A percentile compares a stretch with the other conserved stretches of the same genome.
phyloP scores from a whole-genome alignment of 495 filamentous ascomycete species.

The Aspergillus biplanus region DNA sequence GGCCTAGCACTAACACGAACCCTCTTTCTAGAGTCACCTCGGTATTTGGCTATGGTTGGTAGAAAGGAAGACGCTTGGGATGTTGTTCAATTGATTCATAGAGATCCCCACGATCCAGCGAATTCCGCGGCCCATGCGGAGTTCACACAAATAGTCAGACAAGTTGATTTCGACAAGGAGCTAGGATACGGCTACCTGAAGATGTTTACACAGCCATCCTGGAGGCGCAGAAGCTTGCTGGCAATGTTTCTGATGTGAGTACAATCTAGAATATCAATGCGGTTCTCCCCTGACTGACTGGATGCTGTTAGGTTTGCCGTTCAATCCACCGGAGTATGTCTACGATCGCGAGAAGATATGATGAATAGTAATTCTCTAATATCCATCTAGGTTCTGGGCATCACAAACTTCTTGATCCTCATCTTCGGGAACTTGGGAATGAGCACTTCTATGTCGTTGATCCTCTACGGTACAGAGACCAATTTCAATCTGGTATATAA shows the following conservation, averaged over 20 bases:
- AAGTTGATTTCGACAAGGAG: neutral
- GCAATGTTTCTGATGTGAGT: conserved; percentile 4
- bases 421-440: neutral
- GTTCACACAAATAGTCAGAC: conserved; percentile 3
- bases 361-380: neutral
- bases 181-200: neutral
- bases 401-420: neutral
- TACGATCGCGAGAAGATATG: no score
- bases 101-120: neutral
- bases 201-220: conserved; percentile 1
- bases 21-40: neutral
- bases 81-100: neutral
- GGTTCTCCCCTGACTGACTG: neutral
- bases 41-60: neutral
- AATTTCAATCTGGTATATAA: neutral
- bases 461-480: neutral
- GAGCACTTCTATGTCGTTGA: neutral
- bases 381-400: neutral
- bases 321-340: neutral
- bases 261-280: neutral
- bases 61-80: conserved; percentile 4
- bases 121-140: neutral
- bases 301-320: neutral
- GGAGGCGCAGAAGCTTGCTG: neutral
- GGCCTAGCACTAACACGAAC: neutral